Base-by-base conservation (phyloP, 768 basidiomycete genomes). In the Russula earlei region DNA sequence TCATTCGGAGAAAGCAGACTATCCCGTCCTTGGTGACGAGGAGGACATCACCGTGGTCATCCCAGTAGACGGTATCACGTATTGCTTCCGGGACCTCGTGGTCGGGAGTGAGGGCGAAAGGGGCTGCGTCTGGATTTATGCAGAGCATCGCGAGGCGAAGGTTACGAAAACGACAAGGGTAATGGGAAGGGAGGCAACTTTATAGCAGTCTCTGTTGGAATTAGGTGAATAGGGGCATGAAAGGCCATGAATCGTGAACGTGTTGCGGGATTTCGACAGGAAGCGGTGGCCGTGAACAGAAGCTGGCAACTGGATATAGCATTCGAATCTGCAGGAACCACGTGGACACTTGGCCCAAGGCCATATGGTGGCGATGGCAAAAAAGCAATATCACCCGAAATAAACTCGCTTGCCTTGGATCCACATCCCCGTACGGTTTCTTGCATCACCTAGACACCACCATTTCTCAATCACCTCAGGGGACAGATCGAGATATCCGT, bases 361-460 rank as follows among this genome's bases (percentile, higher is more conserved):
- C 14, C 42, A 50, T 12, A 22, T 5, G 24, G 27, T 33, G 25
- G 29, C 29, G 29, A 31, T 31, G 10, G 10, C 5, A 31, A 10
- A n/a, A 50, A 42, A 49, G 9, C 37, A 50, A 57, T n/a, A 41
- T 51, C 41, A 56, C 49, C 46, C 38, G 12, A 53, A 49, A 19
- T n/a, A 34, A 29, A 60, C n/a, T 25, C 33, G 49, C 29, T 24
- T 40, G 14, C 91, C 90, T 68, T 90, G 88, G 3, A 93, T 76
- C 87, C 89, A 95, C 68, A 91, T 75, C 3, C 69, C 73, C 2
- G 55, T 63, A 19, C 88, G 77, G 69, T 93, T 93, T 49, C 77
- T 74, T 5, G 64, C 64, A 64, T 88, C 83, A 0, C 91, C 91
- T 40, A 86, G 66, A 63, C 87, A 88, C 89, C 90, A 94, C 92